Evolutionary conservation across 2,329 filamentous ascomycete genomes (phyloP), one percentile per base, ranked within the genome.

Genomic region (Raffaelea arxii): DNA sequence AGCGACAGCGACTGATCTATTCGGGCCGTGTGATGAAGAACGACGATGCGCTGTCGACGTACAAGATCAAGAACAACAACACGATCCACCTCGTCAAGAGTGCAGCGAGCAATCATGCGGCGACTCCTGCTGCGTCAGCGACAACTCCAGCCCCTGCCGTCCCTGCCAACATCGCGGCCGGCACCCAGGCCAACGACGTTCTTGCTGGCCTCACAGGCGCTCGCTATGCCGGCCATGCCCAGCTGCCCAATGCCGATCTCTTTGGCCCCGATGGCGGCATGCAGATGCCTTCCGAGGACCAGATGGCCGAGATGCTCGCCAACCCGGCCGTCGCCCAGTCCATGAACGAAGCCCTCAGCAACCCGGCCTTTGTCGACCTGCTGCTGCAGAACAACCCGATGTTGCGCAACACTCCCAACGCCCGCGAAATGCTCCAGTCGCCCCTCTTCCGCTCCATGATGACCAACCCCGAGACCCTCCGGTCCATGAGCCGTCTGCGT

Each of bases 11-110:
- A 51, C 75, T 98, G 53, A 98, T 98, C 68, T 98, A 97, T 72
- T 96, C 91, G 6, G 92, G 92, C 45, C 84, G 91, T 51, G 91
- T 98, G 51, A 80, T 98, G 70, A 98, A 97, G 72, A 92, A 98
- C 63, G 80, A 84, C 49, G 91, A 98, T 58, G 82, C 85, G 0
- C 70, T 98, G 38, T 80, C 75, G 53, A 79, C 80, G 47, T 94
- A 94, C 71, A 97, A 96, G 73, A 90, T 98, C 66, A 96, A 96
- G 74, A 76, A 87, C 54, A 89, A 90, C 53, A 92, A 97, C 66
- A 97, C 91, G 18, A 81, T 98, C 56, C 92, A 98, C 65, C 78
- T 98, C 58, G 92, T 98, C 58, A 96, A 94, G 73, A 94, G 89
- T 62, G 91, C 92, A 39, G 86, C 86, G 50, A 96, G 90, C 75